Evolutionary conservation across 148 eudicot species (phyloP).

Genomic region (Dysphania ambrosioides): DNA sequence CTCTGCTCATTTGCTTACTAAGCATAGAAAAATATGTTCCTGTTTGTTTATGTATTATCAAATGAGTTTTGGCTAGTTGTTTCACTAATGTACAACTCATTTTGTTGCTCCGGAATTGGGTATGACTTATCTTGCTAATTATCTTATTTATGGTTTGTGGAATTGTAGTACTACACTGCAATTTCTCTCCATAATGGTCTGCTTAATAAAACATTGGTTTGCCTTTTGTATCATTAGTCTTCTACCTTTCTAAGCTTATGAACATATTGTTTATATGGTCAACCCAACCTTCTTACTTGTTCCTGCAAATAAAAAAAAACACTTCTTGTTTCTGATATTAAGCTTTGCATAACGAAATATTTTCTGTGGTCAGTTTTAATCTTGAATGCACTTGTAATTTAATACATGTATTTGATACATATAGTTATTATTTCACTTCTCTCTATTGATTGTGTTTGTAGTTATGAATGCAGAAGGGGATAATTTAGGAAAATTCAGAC

Average conservation of each 20-base stretch:
- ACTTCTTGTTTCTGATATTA: background rate
- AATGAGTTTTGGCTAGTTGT: background rate
- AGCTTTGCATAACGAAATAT: background rate
- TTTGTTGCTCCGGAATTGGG: background rate
- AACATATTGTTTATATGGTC: background rate
- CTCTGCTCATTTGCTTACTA: background rate
- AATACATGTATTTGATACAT: background rate
- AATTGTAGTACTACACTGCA: background rate
- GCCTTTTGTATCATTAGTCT: background rate
- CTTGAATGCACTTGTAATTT: background rate
- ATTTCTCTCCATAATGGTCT: background rate
- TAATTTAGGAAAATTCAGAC: slow-evolving; percentile 93
- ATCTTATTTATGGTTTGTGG: background rate
- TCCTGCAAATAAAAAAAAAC: too few species aligned
- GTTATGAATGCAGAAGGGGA: slow-evolving; percentile 66
- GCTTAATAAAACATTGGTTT: background rate
- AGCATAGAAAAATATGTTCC: background rate
- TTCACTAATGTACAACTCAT: background rate
- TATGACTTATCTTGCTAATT: background rate
- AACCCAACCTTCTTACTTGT: background rate
- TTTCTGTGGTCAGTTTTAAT: background rate
- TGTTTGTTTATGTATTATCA: background rate
- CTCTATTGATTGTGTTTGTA: background rate
- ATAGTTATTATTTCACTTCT: background rate
- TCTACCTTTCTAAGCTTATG: background rate